Evolutionary conservation across 208 protist species (phyloP).

Genomic region (Leishmania mexicana): DNA sequence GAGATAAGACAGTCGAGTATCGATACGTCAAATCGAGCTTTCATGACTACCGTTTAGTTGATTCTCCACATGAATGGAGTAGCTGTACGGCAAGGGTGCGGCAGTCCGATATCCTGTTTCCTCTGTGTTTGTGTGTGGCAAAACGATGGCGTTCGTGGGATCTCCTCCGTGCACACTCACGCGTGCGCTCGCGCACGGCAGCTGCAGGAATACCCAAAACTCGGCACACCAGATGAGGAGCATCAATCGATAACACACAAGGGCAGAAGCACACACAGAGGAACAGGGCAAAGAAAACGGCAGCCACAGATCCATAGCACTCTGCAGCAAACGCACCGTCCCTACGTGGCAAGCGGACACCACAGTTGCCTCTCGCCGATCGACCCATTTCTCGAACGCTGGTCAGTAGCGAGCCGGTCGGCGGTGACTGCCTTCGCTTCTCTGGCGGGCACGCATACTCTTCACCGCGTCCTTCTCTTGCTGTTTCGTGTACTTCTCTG

Average conservation of each 20-base stretch:
- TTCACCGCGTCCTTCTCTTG: conserved; percentile 22
- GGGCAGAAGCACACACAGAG: background rate
- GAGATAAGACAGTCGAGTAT: background rate
- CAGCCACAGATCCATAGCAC: background rate
- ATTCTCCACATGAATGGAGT: background rate
- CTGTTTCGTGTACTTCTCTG: conserved; percentile 42
- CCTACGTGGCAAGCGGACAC: background rate
- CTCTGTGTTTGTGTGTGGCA: background rate
- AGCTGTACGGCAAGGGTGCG: background rate
- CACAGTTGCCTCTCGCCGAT: background rate
- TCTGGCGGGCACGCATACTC: background rate
- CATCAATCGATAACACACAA: background rate
- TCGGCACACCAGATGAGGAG: background rate
- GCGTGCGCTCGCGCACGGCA: background rate
- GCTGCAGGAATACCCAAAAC: background rate
- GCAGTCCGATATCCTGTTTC: background rate
- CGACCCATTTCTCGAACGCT: background rate
- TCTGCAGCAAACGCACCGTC: background rate
- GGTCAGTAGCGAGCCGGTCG: background rate
- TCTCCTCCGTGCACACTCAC: background rate
- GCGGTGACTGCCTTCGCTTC: background rate
- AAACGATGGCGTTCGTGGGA: background rate
- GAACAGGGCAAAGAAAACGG: background rate
- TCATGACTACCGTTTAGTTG: background rate
- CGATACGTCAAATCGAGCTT: background rate